These are phyloP conservation scores for Boletellus sp. DNA, from an alignment of 768 basidiomycete genomes.

Conservation along the genomic window DNA sequence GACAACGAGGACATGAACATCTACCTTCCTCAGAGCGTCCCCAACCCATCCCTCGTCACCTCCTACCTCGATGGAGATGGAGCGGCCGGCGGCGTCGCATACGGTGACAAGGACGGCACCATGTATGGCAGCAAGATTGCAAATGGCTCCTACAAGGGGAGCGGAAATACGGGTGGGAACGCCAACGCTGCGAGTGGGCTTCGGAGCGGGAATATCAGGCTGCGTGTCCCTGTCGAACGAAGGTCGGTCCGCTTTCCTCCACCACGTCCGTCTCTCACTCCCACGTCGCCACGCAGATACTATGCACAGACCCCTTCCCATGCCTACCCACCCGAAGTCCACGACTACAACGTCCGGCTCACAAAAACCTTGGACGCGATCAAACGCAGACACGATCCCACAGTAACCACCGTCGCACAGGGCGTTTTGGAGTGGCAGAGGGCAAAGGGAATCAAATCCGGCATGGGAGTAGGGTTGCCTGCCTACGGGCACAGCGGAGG, in stretches of 20 bases:
- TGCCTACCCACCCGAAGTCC: conserved; percentile 87
- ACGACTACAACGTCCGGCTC: conserved; percentile 89
- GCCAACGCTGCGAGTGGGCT: conserved; percentile 29
- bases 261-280: conserved; percentile 1
- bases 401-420: conserved; percentile 94
- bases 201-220: conserved; percentile 53
- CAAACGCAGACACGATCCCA: conserved; percentile 94
- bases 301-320: conserved; percentile 75
- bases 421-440: conserved; percentile 97
- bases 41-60: conserved; percentile 68
- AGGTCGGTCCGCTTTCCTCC: conserved; percentile 43
- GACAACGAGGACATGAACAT: conserved; percentile 32
- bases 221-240: conserved; percentile 81
- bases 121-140: conserved; percentile 9
- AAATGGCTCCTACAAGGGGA: conserved; percentile 14
- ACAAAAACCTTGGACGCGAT: conserved; percentile 83
- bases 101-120: conserved; percentile 5
- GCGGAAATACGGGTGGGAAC: conserved; percentile 28
- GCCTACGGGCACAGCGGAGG: conserved; percentile 62
- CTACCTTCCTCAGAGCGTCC: conserved; percentile 65
- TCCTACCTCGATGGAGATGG: conserved; percentile 33
- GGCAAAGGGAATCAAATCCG: conserved; percentile 30
- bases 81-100: conserved; percentile 11
- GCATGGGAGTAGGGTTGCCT: conserved; percentile 26
- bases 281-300: conserved; percentile 51